Conservation (phyloP, 163 green algal species). For the Scenedesmus sp. region DNA sequence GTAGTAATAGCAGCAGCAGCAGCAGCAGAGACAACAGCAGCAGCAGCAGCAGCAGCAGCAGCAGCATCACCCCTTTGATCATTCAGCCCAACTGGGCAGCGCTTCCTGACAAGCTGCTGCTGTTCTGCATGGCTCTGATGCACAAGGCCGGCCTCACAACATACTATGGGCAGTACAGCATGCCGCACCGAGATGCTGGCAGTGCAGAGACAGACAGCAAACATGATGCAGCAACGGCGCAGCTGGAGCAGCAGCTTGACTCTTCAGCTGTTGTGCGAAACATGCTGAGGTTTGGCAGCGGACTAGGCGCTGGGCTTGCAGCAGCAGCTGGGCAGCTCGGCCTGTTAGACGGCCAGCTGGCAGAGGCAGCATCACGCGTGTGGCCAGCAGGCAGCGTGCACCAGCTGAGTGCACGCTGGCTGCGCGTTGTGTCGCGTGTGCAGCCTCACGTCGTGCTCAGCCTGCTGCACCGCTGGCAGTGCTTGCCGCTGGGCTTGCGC, state of each 20-base stretch:
- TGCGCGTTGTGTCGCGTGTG: neutral
- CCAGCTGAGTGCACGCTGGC: neutral
- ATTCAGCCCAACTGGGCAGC: neutral
- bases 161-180: neutral
- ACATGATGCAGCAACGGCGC: neutral
- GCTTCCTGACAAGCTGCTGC: neutral
- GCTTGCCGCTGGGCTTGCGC: neutral
- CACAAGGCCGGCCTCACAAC: slow-evolving; percentile 2
- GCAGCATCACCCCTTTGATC: neutral
- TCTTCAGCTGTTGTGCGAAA: neutral
- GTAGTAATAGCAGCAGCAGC: too few relatives aligned
- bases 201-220: neutral
- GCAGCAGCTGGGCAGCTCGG: neutral
- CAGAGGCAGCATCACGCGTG: neutral
- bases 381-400: neutral
- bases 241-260: neutral
- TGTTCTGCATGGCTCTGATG: slow-evolving; percentile 1
- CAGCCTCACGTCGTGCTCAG: neutral
- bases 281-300: neutral
- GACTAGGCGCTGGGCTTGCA: neutral
- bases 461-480: neutral
- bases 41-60: neutral
- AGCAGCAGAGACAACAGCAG: too few relatives aligned
- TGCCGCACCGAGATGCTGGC: neutral
- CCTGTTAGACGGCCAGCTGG: neutral